A percentile compares a stretch with the other conserved stretches of the same genome.
Conservation (phyloP, 2,329 filamentous ascomycete species). For the Talaromyces funiculosus region DNA sequence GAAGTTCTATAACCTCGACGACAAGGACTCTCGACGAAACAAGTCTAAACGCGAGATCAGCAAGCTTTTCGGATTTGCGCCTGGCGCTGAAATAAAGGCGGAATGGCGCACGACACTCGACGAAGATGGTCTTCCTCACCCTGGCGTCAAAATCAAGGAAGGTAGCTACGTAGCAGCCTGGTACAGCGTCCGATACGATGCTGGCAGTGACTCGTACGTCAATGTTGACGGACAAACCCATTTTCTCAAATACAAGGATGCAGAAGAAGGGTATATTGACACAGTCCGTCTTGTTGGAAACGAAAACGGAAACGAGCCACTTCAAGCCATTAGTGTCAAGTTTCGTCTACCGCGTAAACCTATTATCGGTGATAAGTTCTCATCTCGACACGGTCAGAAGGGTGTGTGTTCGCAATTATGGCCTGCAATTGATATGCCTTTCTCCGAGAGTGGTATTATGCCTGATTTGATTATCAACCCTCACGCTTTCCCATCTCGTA, state of each 20-base stretch:
- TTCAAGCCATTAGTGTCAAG: constrained; percentile 86
- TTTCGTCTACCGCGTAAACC: constrained; percentile 84
- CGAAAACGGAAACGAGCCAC: constrained; percentile 74
- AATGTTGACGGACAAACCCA: constrained; percentile 83
- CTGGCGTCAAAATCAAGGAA: constrained; percentile 71
- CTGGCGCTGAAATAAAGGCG: constrained; percentile 65
- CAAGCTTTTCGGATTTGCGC: constrained; percentile 88
- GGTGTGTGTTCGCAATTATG: constrained; percentile 96
- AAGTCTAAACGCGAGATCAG: constrained; percentile 63
- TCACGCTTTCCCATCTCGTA: constrained; percentile 93
- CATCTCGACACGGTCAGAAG: constrained; percentile 95
- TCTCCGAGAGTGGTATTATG: constrained; percentile 92
- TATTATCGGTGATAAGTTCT: constrained; percentile 98
- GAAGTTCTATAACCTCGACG: constrained; percentile 80
- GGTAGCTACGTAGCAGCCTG: constrained; percentile 84
- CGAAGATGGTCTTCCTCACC: constrained; percentile 75
- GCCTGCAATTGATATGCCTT: constrained; percentile 90
- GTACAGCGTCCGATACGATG: constrained; percentile 77
- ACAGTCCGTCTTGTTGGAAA: constrained; percentile 86
- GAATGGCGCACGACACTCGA: constrained; percentile 69
- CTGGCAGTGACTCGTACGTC: constrained; percentile 63
- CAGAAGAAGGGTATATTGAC: constrained; percentile 81
- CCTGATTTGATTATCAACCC: constrained; percentile 99
- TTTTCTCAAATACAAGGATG: constrained; percentile 91
- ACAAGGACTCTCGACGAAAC: constrained; percentile 62